Evolutionary conservation across 2,329 filamentous ascomycete species (phyloP).

Genomic region (Cladorrhinum sp.): DNA sequence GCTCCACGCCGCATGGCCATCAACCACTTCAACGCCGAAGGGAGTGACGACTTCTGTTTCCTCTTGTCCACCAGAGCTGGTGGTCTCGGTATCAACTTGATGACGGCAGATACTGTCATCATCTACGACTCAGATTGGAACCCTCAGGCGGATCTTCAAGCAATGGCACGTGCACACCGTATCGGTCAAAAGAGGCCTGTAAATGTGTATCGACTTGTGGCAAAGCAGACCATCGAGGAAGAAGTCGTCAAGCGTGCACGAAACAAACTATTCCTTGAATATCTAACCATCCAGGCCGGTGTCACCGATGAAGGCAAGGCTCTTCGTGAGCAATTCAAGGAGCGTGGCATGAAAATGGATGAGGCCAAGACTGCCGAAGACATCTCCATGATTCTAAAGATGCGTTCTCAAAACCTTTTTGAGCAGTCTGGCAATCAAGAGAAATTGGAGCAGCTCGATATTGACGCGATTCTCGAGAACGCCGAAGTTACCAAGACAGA

Average conservation of each 20-base stretch:
- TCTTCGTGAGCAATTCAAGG: conserved; percentile 69
- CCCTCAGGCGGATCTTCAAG: conserved; percentile 94
- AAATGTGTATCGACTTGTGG: conserved; percentile 92
- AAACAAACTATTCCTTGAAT: conserved; percentile 96
- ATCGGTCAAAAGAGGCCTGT: conserved; percentile 96
- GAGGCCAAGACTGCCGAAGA: conserved; percentile 91
- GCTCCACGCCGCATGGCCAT: conserved; percentile 88
- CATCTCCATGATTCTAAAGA: conserved; percentile 94
- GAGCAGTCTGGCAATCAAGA: conserved; percentile 96
- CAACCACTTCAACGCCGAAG: conserved; percentile 97
- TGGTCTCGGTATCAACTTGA: conserved; percentile 97
- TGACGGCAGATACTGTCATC: conserved; percentile 97
- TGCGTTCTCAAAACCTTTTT: conserved; percentile 98
- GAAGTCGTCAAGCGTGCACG: conserved; percentile 93
- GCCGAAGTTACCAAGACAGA: conserved; percentile 97
- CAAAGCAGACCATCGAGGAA: conserved; percentile 97
- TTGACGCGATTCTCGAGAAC: conserved; percentile 94
- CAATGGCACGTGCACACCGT: conserved; percentile 96
- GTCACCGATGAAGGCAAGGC: conserved; percentile 93
- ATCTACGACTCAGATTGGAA: conserved; percentile 99
- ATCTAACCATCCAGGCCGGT: conserved; percentile 93
- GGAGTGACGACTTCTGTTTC: conserved; percentile 94
- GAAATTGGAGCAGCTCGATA: conserved; percentile 94
- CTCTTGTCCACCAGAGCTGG: conserved; percentile 91
- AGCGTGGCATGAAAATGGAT: conserved; percentile 68